Conservation (phyloP, 2,329 filamentous ascomycete species). For the Shiraia bambusicola region DNA sequence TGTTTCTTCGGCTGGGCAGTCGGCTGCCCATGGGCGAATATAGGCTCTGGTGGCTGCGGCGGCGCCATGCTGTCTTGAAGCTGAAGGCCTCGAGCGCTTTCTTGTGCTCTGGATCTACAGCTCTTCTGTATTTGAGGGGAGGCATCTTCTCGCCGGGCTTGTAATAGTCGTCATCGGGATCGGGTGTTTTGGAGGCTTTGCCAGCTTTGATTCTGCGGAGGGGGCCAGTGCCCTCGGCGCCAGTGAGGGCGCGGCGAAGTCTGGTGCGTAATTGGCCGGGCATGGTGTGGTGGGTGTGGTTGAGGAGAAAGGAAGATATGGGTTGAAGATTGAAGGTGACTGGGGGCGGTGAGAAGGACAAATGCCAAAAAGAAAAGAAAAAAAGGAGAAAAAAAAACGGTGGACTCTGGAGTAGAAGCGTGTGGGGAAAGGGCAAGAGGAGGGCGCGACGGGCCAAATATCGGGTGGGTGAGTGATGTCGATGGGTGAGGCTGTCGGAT, state of each 20-base stretch:
- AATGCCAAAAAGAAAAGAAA: background rate
- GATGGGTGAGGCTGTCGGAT: conserved; percentile 23
- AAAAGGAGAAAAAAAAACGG: conserved; percentile 4
- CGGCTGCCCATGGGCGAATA: conserved; percentile 54
- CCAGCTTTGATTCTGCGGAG: conserved; percentile 28
- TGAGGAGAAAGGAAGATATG: background rate
- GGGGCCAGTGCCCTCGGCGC: conserved; percentile 24
- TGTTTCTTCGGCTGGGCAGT: conserved; percentile 46
- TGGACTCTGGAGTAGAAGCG: background rate
- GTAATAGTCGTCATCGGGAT: conserved; percentile 50
- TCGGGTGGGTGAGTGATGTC: conserved; percentile 21
- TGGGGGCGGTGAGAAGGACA: too few relatives aligned
- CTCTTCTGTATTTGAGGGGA: conserved; percentile 52
- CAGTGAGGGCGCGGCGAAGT: conserved; percentile 49
- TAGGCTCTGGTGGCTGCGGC: conserved; percentile 47
- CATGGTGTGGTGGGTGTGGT: conserved; percentile 36
- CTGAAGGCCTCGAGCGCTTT: conserved; percentile 52
- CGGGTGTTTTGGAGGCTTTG: conserved; percentile 33
- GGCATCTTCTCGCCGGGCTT: conserved; percentile 56
- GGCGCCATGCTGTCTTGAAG: conserved; percentile 51
- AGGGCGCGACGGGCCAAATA: conserved; percentile 11
- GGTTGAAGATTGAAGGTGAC: too few relatives aligned
- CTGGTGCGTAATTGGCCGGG: conserved; percentile 47
- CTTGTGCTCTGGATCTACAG: conserved; percentile 54
- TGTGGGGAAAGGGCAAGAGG: conserved; percentile 4